Evolutionary conservation across 1,284 basidiomycete species (phyloP).

Genomic region (Pseudozyma sp.): DNA sequence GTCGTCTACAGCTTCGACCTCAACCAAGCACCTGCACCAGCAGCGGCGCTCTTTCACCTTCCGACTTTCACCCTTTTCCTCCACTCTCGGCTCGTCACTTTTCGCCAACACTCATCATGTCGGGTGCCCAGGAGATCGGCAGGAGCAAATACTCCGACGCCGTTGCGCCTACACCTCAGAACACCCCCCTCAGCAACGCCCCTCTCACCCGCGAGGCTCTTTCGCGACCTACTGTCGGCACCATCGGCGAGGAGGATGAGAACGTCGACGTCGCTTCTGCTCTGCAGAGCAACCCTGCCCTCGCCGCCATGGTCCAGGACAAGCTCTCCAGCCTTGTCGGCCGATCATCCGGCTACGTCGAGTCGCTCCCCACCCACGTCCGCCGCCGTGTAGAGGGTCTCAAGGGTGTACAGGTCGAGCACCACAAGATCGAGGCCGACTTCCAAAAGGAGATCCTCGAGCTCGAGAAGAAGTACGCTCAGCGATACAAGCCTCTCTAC

Average conservation of each 20-base stretch:
- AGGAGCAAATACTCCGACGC: slow-evolving; percentile 60
- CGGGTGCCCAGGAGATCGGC: slow-evolving; percentile 53
- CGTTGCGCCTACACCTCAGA: slow-evolving; percentile 81
- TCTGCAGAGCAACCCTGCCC: slow-evolving; percentile 65
- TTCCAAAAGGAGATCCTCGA: slow-evolving; percentile 97
- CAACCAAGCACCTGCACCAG: not conserved
- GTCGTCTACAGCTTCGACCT: slow-evolving; percentile 3
- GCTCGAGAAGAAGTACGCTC: slow-evolving; percentile 96
- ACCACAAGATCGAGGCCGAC: slow-evolving; percentile 90
- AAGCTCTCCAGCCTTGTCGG: slow-evolving; percentile 78
- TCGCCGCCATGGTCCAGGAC: slow-evolving; percentile 69
- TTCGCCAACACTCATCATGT: slow-evolving; percentile 23
- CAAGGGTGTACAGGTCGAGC: slow-evolving; percentile 93
- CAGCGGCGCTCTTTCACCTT: not conserved
- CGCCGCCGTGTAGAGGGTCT: slow-evolving; percentile 89
- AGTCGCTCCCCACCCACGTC: slow-evolving; percentile 83
- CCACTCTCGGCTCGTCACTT: not conserved
- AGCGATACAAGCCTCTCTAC: slow-evolving; percentile 86
- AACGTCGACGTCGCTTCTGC: slow-evolving; percentile 53
- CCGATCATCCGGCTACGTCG: slow-evolving; percentile 85
- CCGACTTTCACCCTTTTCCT: not conserved
- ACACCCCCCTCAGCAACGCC: slow-evolving; percentile 80
- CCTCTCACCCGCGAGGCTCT: slow-evolving; percentile 76
- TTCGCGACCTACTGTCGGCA: slow-evolving; percentile 73
- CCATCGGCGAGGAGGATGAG: slow-evolving; percentile 67